Evolutionary conservation across 139 green algal genomes (phyloP).

Genomic region (Parachlorella kessleri): DNA sequence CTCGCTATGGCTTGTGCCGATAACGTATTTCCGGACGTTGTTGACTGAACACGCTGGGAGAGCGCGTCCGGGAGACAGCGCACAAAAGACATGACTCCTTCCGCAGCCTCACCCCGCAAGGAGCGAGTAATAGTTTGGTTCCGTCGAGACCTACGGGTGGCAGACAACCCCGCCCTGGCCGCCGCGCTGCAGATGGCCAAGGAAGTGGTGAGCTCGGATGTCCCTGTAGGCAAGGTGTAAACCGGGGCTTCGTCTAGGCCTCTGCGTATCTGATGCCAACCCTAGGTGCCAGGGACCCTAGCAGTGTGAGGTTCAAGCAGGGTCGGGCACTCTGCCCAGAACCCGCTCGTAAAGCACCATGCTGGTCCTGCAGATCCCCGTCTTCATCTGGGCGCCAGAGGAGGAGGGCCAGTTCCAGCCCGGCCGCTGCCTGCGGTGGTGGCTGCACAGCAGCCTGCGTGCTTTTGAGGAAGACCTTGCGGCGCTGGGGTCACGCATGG

Average conservation of each 20-base stretch:
- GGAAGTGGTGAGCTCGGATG: constrained; percentile 58
- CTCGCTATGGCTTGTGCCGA: too few relatives aligned
- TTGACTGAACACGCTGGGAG: too few relatives aligned
- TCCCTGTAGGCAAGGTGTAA: background rate
- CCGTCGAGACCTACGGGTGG: constrained; percentile 72
- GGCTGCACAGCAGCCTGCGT: constrained; percentile 60
- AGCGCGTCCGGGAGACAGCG: too few relatives aligned
- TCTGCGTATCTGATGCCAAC: too few relatives aligned
- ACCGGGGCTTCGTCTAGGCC: too few relatives aligned
- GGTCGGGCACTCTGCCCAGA: too few relatives aligned
- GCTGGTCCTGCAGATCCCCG: constrained; percentile 71
- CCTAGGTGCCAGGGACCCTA: too few relatives aligned
- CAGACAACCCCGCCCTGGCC: constrained; percentile 82
- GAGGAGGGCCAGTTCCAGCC: constrained; percentile 96
- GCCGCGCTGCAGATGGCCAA: constrained; percentile 59
- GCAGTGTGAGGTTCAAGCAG: too few relatives aligned
- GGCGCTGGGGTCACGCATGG: constrained; percentile 71
- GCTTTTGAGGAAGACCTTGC: constrained; percentile 59
- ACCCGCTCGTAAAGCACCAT: too few relatives aligned
- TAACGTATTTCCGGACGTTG: too few relatives aligned
- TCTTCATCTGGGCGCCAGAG: constrained; percentile 91
- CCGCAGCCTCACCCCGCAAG: too few relatives aligned
- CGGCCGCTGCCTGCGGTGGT: constrained; percentile 77
- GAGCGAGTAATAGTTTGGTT: constrained; percentile 72
- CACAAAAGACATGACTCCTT: too few relatives aligned